phyloP scores from a whole-genome alignment of 2,329 filamentous ascomycete genomes.

The Hypoxylon sp. region DNA sequence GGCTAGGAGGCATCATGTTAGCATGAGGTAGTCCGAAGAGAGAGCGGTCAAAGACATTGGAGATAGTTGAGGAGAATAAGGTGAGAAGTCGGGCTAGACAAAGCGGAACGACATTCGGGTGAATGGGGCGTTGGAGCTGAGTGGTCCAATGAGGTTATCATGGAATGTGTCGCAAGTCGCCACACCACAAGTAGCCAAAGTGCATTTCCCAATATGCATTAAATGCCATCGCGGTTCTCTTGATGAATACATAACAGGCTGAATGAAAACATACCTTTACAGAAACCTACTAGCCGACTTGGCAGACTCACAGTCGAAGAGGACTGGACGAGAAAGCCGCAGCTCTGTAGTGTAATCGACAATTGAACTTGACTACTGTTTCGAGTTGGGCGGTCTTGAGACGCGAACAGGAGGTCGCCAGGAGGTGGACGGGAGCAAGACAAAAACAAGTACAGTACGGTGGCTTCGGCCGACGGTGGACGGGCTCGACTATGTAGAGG shows the following conservation, averaged over 20 bases:
- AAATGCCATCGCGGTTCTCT: slow-evolving; percentile 13
- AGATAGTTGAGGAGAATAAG: slow-evolving; percentile 45
- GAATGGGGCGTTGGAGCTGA: slow-evolving; percentile 34
- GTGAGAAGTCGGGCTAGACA: slow-evolving; percentile 29
- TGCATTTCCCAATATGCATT: slow-evolving; percentile 21
- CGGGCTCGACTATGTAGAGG: slow-evolving; percentile 24
- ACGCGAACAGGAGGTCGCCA: slow-evolving; percentile 45
- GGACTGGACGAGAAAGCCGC: slow-evolving; percentile 47
- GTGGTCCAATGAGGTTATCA: slow-evolving; percentile 45
- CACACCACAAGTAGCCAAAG: slow-evolving; percentile 31
- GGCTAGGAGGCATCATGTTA: slow-evolving; percentile 57
- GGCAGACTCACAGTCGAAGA: slow-evolving; percentile 39
- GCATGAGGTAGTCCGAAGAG: slow-evolving; percentile 38
- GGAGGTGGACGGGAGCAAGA: slow-evolving; percentile 31
- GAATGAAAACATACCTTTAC: slow-evolving; percentile 40
- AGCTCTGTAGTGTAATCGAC: slow-evolving; percentile 39
- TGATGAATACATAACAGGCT: slow-evolving; percentile 29
- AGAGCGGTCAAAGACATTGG: slow-evolving; percentile 28
- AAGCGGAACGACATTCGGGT: slow-evolving; percentile 32
- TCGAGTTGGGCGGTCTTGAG: slow-evolving; percentile 47
- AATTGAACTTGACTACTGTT: slow-evolving; percentile 47
- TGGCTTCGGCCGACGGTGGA: slow-evolving; percentile 25
- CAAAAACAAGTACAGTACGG: slow-evolving; percentile 37
- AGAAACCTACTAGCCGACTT: slow-evolving; percentile 32
- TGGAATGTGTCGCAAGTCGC: slow-evolving; percentile 44